Evolutionary conservation across 2,329 filamentous ascomycete species (phyloP).

Genomic region (Colletotrichum cereale): DNA sequence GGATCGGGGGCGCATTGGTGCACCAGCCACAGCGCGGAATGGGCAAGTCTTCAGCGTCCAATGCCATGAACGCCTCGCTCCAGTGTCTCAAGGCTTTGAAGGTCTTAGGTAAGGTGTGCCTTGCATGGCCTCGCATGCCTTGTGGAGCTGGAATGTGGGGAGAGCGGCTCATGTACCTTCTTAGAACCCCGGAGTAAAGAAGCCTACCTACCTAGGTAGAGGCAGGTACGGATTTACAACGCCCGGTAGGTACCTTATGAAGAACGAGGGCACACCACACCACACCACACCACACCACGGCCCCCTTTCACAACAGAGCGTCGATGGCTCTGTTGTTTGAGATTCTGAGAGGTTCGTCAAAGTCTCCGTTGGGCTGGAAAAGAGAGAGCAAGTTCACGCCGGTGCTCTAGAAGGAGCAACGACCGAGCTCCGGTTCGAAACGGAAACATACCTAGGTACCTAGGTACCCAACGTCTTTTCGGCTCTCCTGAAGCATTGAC

Average conservation of each 20-base stretch:
- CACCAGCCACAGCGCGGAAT: constrained; percentile 36
- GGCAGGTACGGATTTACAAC: constrained; percentile 6
- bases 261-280: constrained; percentile 1
- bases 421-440: constrained; percentile 32
- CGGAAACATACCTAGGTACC: constrained; percentile 6
- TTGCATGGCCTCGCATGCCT: constrained; percentile 22
- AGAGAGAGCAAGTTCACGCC: not conserved
- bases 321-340: constrained; percentile 1
- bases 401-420: not conserved
- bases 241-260: not conserved
- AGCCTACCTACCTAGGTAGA: not conserved
- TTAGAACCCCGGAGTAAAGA: not conserved
- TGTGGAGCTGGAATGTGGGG: constrained; percentile 10
- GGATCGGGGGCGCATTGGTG: constrained; percentile 24
- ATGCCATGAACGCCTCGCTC: constrained; percentile 39
- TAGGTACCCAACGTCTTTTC: not conserved
- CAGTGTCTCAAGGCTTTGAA: constrained; percentile 4
- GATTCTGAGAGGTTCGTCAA: constrained; percentile 1
- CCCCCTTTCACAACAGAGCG: constrained; percentile 8
- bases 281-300: constrained; percentile 25
- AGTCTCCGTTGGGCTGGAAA: not conserved
- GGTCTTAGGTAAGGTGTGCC: constrained; percentile 25
- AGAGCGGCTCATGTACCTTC: not conserved
- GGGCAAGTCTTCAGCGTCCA: constrained; percentile 4
- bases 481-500: not conserved